Evolutionary conservation across 441 rosid species (phyloP), one percentile per base, ranked within the genome.

Genomic region (Gossypium lobatum): DNA sequence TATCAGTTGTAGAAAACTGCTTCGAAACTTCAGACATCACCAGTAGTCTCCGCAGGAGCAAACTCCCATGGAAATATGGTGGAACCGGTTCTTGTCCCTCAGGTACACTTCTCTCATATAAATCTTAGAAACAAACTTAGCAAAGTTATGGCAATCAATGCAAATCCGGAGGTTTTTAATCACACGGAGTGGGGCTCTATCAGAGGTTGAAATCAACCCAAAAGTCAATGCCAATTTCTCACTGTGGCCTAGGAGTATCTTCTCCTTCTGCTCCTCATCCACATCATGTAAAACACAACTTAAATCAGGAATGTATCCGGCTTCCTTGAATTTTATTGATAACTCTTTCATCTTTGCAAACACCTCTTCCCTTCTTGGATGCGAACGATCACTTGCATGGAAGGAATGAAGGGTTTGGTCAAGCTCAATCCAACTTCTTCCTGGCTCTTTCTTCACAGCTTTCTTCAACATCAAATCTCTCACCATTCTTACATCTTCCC

Each of bases 201-300:
- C 76, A 10, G 87, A 64, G 64, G 84, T 77, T 74, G 86, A 82
- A 65, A 91, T 79, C 73, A 92, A 75, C 31, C 91, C 93, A 61
- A 88, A 89, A 63, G 97, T 87, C 86, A 88, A 68, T 52, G 97
- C 92, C 69, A 91, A 84, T 80, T 91, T 91, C 83, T 93, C 98
- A 75, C 93, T 93, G 73, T 93, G 97, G 60, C 86, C 95, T 23
- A 83, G 77, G 7, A 93, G 83, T 81, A 87, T 85, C 79, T 85
- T 92, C 91, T 89, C 96, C 84, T 94, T 93, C 83, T 94, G 96
- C 80, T 90, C 96, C 39, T 90, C 91, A 57, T 94, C 97, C 74
- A 94, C 91, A 53, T 92, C 97, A 71, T 90, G 78, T 42, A 94
- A 75, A 70, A 88, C 96, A 73, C 91, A 92, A 77, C 92, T 92